A percentile compares a stretch with the other conserved stretches of the same genome.
phyloP scores from a whole-genome alignment of 257 asterid genomes.

The Solanum raphanifolium region DNA sequence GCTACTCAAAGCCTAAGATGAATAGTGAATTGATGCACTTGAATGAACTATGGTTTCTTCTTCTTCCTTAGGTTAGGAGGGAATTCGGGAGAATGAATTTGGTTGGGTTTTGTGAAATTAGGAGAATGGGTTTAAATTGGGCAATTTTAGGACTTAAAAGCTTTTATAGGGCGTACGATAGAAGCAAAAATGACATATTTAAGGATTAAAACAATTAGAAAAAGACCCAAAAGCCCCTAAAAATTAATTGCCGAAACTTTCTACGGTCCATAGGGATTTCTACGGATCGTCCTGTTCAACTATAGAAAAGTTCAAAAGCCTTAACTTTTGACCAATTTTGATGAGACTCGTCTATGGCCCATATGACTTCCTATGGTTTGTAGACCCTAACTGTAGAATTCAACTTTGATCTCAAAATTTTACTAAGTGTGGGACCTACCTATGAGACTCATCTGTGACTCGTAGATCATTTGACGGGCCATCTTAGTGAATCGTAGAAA shows the following conservation, averaged over 20 bases:
- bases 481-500: not conserved
- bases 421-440: not conserved
- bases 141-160: not conserved
- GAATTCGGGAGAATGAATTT: not conserved
- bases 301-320: not conserved
- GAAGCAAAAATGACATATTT: not conserved
- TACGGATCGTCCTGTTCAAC: not conserved
- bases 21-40: not conserved
- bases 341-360: not conserved
- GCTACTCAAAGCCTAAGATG: not conserved
- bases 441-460: not conserved
- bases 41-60: not conserved
- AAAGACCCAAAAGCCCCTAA: not conserved
- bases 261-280: not conserved
- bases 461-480: not conserved
- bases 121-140: not conserved
- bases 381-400: not conserved
- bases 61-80: not conserved
- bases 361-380: not conserved
- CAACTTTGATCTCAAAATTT: not conserved
- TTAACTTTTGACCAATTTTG: not conserved
- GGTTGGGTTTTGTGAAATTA: not conserved
- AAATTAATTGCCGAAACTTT: not conserved
- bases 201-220: not conserved
- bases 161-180: not conserved